These are phyloP conservation scores for Candida oleophila DNA, from an alignment of 805 yeast species.

Conservation along the genomic window DNA sequence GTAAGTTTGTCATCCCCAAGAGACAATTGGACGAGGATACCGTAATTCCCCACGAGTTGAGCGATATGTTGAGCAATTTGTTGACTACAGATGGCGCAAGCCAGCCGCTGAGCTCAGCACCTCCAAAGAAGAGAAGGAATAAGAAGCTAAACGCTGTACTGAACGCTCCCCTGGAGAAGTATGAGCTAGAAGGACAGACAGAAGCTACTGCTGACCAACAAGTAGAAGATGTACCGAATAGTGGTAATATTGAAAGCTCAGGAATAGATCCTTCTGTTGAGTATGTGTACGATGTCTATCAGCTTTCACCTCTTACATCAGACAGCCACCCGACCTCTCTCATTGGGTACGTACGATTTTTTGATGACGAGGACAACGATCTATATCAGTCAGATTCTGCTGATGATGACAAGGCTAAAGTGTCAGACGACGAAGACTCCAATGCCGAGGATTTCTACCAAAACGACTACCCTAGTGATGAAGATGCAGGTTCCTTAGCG, in stretches of 20 bases:
- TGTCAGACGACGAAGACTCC: conserved; percentile 77
- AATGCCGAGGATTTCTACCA: conserved; percentile 89
- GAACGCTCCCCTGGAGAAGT: neutral
- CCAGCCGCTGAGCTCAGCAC: neutral
- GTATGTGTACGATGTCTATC: conserved; percentile 88
- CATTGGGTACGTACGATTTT: conserved; percentile 54
- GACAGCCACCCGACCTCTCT: conserved; percentile 49
- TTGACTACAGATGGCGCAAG: conserved; percentile 39
- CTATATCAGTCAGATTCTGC: conserved; percentile 39
- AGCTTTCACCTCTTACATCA: conserved; percentile 36
- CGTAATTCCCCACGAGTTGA: conserved; percentile 55
- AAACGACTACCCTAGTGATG: conserved; percentile 95
- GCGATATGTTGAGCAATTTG: conserved; percentile 72
- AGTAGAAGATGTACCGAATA: too few species aligned
- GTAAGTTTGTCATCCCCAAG: conserved; percentile 38
- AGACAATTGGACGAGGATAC: conserved; percentile 31
- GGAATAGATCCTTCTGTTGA: conserved; percentile 32
- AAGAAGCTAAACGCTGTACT: conserved; percentile 1
- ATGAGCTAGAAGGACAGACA: neutral
- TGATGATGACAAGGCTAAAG: conserved; percentile 19
- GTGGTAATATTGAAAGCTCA: neutral
- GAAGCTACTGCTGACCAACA: neutral
- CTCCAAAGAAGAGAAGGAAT: conserved; percentile 13
- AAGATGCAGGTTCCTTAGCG: conserved; percentile 43
- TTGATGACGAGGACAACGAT: conserved; percentile 54